phyloP scores from a whole-genome alignment of 306 rosid genomes.

The Gynostemma pentaphyllum region DNA sequence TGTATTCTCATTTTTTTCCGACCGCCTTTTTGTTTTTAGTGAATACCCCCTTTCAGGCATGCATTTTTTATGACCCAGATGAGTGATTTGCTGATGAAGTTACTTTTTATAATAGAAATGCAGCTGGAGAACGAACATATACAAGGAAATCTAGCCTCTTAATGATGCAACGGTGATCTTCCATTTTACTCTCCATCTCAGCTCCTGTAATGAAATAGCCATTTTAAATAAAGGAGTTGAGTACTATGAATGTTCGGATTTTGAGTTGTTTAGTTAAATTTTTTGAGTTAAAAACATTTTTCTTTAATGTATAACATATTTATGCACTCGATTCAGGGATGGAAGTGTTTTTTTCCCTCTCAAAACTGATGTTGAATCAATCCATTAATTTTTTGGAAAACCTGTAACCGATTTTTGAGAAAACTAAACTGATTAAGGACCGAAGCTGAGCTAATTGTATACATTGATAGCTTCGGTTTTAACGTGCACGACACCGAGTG shows the following conservation, averaged over 20 bases:
- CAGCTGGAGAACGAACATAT: not conserved
- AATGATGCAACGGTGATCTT: not conserved
- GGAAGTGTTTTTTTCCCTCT: too few relatives aligned
- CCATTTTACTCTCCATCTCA: not conserved
- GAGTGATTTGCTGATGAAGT: not conserved
- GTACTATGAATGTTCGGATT: not conserved
- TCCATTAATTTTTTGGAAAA: too few relatives aligned
- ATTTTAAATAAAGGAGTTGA: not conserved
- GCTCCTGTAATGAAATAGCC: not conserved
- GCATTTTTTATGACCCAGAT: not conserved
- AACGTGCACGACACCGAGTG: too few relatives aligned
- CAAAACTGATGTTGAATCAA: too few relatives aligned
- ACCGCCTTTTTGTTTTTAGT: not conserved
- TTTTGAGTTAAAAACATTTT: not conserved
- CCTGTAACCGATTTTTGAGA: too few relatives aligned
- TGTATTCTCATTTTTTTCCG: too few relatives aligned
- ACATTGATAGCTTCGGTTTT: too few relatives aligned
- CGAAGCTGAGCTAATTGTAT: too few relatives aligned
- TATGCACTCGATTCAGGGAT: too few relatives aligned
- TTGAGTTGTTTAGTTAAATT: not conserved
- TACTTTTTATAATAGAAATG: not conserved
- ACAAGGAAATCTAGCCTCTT: conserved; percentile 2
- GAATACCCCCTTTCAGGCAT: not conserved
- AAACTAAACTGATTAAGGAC: too few relatives aligned
- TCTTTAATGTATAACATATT: too few relatives aligned